phyloP scores from a whole-genome alignment of 495 filamentous ascomycete species.

The Saxispiralis lemnorum region DNA sequence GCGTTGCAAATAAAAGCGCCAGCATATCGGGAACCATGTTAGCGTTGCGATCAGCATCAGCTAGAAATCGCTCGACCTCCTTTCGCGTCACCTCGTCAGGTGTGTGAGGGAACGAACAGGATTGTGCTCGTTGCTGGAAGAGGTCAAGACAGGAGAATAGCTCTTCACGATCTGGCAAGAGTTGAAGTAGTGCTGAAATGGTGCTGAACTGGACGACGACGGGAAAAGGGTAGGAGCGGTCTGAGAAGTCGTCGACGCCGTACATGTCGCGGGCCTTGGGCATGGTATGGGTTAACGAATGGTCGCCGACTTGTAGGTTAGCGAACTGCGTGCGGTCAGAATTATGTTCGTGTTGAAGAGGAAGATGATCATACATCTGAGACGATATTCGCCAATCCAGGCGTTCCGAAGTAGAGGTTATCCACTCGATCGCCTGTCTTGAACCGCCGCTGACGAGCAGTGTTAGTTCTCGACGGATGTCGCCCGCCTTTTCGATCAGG shows the following conservation, averaged over 20 bases:
- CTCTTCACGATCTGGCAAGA: slow-evolving; percentile 23
- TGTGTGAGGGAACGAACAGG: slow-evolving; percentile 29
- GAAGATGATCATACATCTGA: slow-evolving; percentile 22
- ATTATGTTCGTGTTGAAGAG: too few relatives aligned
- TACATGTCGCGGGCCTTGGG: slow-evolving; percentile 27
- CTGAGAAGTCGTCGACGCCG: slow-evolving; percentile 13
- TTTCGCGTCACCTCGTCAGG: slow-evolving; percentile 26
- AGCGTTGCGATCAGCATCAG: slow-evolving; percentile 25
- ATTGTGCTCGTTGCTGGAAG: slow-evolving; percentile 27
- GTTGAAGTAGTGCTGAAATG: slow-evolving; percentile 18
- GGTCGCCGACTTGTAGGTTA: slow-evolving; percentile 18
- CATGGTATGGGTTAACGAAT: slow-evolving; percentile 22
- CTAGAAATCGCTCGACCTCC: slow-evolving; percentile 28
- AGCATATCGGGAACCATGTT: slow-evolving; percentile 29
- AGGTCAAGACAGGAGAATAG: slow-evolving; percentile 25
- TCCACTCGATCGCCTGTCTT: slow-evolving; percentile 23
- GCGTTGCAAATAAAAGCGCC: slow-evolving; percentile 30
- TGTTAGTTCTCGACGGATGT: slow-evolving; percentile 5
- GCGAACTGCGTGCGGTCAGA: too few relatives aligned
- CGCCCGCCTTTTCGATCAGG: background rate
- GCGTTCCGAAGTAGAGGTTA: slow-evolving; percentile 29
- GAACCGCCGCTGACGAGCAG: slow-evolving; percentile 21
- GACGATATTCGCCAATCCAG: slow-evolving; percentile 27
- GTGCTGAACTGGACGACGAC: background rate
- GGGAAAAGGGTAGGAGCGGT: slow-evolving; percentile 9